Base-by-base conservation (phyloP, 805 yeast genomes). In the Debaryomyces hansenii region DNA sequence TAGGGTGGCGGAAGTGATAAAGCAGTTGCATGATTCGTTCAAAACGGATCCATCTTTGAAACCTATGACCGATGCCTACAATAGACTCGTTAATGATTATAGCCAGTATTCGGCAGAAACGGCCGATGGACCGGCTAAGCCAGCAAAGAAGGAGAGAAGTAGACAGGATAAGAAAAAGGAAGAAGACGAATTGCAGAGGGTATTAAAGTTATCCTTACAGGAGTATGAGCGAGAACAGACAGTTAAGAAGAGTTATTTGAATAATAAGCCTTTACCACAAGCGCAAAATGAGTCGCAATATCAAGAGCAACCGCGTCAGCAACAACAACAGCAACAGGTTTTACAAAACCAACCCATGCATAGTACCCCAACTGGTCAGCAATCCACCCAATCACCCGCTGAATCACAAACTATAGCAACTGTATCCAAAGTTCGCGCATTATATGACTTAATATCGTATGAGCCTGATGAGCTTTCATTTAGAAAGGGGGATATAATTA, bases 391-490 rank as follows among this genome's bases (percentile, higher is more conserved):
- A 12, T 6, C 14, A 9, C 34, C 34, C 16, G 53, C 43, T 42
- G 56, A 43, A 51, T 49, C 37, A 50, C 75, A 54, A 67, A 64
- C 74, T 5, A 69, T 72, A 36, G 74, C 77, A 8, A 70, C 67
- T 4, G 72, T 85, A 9, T 75, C 83, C 2, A 79, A 84, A 51
- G 98, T 92, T 1, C 77, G 85, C 41, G 97, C 98, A 0, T 69
- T 94, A 42, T 94, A 89, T 59, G 96, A 90, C 60, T 74, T 91
- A 33, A 71, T 78, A 4, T 81, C 95, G 2, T 74, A 79, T 37
- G 97, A 90, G 58, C 85, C 85, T 2, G 97, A 91, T 50, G 97
- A 94, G 54, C 75, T 92, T 37, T 83, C 96, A 1, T 92, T 94
- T 67, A 74, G 83, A 41, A 84, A 84, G 57, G 97, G 96, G 35